Percentiles rank a stretch among this genome's conserved stretches.
phyloP scores from a whole-genome alignment of 139 green algal genomes.

The Eudorina sp. region DNA sequence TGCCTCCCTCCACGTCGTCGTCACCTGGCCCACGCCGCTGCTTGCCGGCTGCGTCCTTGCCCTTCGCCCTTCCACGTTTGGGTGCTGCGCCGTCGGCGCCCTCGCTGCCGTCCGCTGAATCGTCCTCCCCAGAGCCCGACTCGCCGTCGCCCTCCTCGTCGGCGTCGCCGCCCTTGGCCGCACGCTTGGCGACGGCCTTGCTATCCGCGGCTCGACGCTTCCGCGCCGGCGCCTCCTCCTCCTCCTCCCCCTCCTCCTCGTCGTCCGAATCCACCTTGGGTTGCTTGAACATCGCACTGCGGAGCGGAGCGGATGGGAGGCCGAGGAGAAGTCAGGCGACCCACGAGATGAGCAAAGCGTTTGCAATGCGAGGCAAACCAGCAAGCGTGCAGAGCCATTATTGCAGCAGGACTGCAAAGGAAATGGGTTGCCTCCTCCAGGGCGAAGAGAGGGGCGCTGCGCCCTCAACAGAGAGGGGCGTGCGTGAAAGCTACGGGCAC shows the following conservation, averaged over 20 bases:
- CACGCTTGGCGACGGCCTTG: background rate
- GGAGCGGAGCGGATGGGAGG: background rate
- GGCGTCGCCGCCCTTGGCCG: background rate
- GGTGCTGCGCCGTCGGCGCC: background rate
- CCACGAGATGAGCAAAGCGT: no score
- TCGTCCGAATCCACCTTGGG: conserved; percentile 13
- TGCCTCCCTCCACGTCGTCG: background rate
- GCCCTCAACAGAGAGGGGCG: no score
- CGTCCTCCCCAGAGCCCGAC: background rate
- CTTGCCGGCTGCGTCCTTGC: background rate
- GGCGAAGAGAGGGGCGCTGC: no score
- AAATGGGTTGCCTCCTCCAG: no score
- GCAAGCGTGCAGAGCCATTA: no score
- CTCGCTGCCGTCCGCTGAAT: background rate
- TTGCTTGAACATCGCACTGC: conserved; percentile 26
- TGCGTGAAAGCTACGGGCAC: no score
- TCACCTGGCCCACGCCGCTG: background rate
- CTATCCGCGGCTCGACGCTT: background rate
- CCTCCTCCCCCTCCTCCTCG: conserved; percentile 12
- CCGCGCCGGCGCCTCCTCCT: background rate
- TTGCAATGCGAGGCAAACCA: no score
- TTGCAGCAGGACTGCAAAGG: no score
- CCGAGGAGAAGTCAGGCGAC: no score
- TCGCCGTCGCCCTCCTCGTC: background rate
- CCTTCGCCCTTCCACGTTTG: background rate